phyloP scores from a whole-genome alignment of 1,284 basidiomycete genomes.

The Irpex sp. region DNA sequence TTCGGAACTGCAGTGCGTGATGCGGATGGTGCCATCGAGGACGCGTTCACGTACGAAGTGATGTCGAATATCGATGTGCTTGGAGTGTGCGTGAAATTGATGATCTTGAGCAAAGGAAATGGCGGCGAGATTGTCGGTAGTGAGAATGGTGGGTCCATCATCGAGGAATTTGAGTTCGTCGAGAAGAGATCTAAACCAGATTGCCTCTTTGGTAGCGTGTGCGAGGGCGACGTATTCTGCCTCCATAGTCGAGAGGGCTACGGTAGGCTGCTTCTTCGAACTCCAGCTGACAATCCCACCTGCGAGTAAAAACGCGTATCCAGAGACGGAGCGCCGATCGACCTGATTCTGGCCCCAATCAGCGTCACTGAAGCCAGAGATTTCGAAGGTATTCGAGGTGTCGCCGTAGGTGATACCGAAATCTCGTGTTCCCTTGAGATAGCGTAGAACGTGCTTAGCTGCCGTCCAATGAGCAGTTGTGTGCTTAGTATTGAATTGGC shows the following conservation, averaged over 20 bases:
- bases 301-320: slow-evolving; percentile 28
- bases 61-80: slow-evolving; percentile 34
- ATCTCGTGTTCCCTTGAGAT: slow-evolving; percentile 34
- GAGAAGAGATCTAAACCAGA: slow-evolving; percentile 25
- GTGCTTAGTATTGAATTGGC: slow-evolving; percentile 27
- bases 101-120: slow-evolving; percentile 27
- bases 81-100: slow-evolving; percentile 25
- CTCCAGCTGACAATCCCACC: slow-evolving; percentile 31
- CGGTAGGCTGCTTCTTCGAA: slow-evolving; percentile 30
- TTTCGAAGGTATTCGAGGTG: not conserved
- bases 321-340: slow-evolving; percentile 28
- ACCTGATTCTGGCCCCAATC: slow-evolving; percentile 13
- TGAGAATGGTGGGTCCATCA: slow-evolving; percentile 6
- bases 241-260: slow-evolving; percentile 30
- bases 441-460: slow-evolving; percentile 33
- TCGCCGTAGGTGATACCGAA: slow-evolving; percentile 26
- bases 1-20: slow-evolving; percentile 24
- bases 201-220: slow-evolving; percentile 21
- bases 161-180: slow-evolving; percentile 15
- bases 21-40: slow-evolving; percentile 18
- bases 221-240: slow-evolving; percentile 35
- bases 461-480: slow-evolving; percentile 31
- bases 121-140: slow-evolving; percentile 4
- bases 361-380: slow-evolving; percentile 35
- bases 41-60: slow-evolving; percentile 31